A percentile compares a stretch with the other conserved stretches of the same genome.
These are phyloP conservation scores for Brassica rapa DNA, from an alignment of 345 rosid genomes.

Conservation along the genomic window DNA sequence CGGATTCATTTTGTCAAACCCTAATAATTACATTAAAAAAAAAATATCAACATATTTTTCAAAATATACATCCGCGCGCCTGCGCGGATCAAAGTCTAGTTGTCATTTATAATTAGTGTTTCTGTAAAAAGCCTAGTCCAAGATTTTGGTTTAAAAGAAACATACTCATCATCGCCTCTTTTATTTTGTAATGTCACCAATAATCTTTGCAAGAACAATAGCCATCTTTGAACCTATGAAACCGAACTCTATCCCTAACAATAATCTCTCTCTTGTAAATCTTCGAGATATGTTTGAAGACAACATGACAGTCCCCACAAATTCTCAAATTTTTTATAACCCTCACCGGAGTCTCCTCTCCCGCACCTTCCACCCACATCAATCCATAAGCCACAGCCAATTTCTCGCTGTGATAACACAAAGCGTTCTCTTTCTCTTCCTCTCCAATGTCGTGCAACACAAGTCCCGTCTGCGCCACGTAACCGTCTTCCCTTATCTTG, in stretches of 20 bases:
- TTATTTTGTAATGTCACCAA: slow-evolving; percentile 51
- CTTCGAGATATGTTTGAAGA: slow-evolving; percentile 72
- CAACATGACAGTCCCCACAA: slow-evolving; percentile 80
- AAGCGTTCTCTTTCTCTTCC: slow-evolving; percentile 83
- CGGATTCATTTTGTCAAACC: too few relatives aligned
- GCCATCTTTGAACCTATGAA: slow-evolving; percentile 75
- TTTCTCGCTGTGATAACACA: slow-evolving; percentile 83
- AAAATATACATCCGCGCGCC: too few relatives aligned
- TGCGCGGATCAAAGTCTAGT: too few relatives aligned
- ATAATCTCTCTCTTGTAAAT: slow-evolving; percentile 71
- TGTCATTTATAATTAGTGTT: neutral
- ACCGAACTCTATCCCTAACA: slow-evolving; percentile 78
- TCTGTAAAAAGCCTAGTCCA: neutral
- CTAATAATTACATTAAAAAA: too few relatives aligned
- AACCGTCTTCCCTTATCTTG: slow-evolving; percentile 68
- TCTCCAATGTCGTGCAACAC: slow-evolving; percentile 90
- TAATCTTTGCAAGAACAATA: slow-evolving; percentile 82
- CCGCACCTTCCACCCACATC: slow-evolving; percentile 39
- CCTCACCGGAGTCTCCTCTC: slow-evolving; percentile 57
- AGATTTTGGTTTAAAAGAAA: neutral
- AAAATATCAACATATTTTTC: too few relatives aligned
- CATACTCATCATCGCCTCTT: neutral
- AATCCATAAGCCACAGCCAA: slow-evolving; percentile 86
- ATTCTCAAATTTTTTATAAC: slow-evolving; percentile 87
- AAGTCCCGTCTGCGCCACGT: slow-evolving; percentile 67